Conservation (phyloP, 1,284 basidiomycete species). For the Athelia sp. region DNA sequence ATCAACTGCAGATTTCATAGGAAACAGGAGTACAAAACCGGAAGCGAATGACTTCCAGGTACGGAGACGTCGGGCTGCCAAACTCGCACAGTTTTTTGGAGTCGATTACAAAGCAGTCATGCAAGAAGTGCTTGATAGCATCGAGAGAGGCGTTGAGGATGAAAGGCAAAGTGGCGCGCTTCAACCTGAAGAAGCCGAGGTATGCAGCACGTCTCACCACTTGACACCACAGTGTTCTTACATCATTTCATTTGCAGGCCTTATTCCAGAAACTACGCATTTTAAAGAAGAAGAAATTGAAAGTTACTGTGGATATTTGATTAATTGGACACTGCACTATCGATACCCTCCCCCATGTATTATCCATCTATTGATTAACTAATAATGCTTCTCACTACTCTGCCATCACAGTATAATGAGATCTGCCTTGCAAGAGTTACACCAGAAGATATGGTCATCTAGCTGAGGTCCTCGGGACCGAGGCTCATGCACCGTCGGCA, state of each 20-base stretch:
- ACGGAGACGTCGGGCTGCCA: slow-evolving; percentile 68
- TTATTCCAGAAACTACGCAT: slow-evolving; percentile 13
- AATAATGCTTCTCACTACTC: slow-evolving; percentile 9
- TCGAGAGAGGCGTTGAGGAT: slow-evolving; percentile 69
- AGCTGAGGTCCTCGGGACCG: slow-evolving; percentile 45
- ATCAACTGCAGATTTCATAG: slow-evolving; percentile 40
- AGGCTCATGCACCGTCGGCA: slow-evolving; percentile 25
- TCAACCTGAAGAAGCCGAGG: slow-evolving; percentile 64
- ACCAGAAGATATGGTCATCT: slow-evolving; percentile 83
- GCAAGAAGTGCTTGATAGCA: slow-evolving; percentile 69
- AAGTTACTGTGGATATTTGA: background rate
- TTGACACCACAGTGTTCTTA: background rate
- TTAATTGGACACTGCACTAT: background rate
- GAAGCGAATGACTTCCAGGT: slow-evolving; percentile 57
- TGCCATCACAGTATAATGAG: slow-evolving; percentile 58
- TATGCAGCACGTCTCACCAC: slow-evolving; percentile 22
- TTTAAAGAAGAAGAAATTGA: slow-evolving; percentile 67
- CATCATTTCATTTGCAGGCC: no score
- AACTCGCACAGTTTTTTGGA: slow-evolving; percentile 79
- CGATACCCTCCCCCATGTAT: background rate
- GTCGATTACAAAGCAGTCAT: slow-evolving; percentile 75
- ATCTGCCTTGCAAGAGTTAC: slow-evolving; percentile 73
- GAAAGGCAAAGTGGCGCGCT: slow-evolving; percentile 60
- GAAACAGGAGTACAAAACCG: slow-evolving; percentile 32
- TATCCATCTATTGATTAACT: no score